These are phyloP conservation scores for Tagetes erecta DNA, from an alignment of 129 eudicot genomes.

Conservation along the genomic window DNA sequence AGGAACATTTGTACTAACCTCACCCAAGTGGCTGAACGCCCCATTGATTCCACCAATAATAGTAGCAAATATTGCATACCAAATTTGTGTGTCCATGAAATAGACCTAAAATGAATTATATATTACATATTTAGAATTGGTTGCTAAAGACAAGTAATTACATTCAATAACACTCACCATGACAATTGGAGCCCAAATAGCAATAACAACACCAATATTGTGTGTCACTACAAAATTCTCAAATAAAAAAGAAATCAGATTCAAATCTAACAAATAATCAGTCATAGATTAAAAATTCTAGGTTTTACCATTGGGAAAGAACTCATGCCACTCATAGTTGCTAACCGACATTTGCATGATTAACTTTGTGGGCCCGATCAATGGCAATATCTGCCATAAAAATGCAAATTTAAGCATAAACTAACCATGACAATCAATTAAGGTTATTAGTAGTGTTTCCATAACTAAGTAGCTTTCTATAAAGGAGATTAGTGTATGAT, in stretches of 20 bases:
- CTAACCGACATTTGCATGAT: constrained; percentile 65
- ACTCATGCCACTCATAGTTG: constrained; percentile 92
- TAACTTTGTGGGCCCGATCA: constrained; percentile 70
- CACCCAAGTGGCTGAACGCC: constrained; percentile 99
- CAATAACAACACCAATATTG: constrained; percentile 80
- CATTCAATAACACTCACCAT: constrained; percentile 61
- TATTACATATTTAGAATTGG: constrained; percentile 13
- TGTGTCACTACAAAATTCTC: constrained; percentile 59
- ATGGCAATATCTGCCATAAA: constrained; percentile 68
- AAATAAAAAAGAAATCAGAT: constrained; percentile 20
- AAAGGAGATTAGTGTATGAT: neutral
- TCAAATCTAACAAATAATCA: constrained; percentile 15
- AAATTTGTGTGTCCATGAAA: constrained; percentile 97
- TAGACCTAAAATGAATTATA: constrained; percentile 59
- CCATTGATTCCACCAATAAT: constrained; percentile 92
- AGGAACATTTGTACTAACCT: constrained; percentile 58
- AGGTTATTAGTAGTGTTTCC: neutral
- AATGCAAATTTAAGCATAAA: constrained; percentile 27
- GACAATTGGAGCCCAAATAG: constrained; percentile 91
- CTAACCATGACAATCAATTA: constrained; percentile 9
- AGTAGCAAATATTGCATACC: constrained; percentile 93
- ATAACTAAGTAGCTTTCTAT: neutral
- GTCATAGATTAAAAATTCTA: neutral
- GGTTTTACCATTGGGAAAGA: constrained; percentile 81
- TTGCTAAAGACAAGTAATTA: constrained; percentile 2